Base-by-base conservation (phyloP, 495 filamentous ascomycete genomes). In the Letharia lupina region DNA sequence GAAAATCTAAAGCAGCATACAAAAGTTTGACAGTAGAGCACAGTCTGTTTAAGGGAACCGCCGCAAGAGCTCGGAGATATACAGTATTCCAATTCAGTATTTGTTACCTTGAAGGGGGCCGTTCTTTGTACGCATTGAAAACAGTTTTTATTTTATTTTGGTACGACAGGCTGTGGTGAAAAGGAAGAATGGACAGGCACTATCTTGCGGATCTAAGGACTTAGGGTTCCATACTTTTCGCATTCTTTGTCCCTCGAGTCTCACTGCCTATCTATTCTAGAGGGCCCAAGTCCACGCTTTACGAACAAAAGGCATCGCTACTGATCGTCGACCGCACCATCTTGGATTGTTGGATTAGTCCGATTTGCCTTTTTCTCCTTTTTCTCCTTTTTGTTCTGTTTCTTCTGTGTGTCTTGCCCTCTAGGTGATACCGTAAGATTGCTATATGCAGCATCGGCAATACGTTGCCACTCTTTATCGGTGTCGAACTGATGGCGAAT, bases 401-500 rank as follows among this genome's bases (percentile, higher is more conserved):
- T 52, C 11, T 31, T 31, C 6, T 31, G 48, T 12, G n/a, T 52
- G n/a, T 52, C 48, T 52, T 28, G n/a, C 31, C 31, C 37, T 57
- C 28, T 9, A 40, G 62, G 28, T 28, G 13, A 10, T 39, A 50
- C 35, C 33, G 12, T 10, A 16, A 20, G 28, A 7, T 48, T 37
- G 44, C 44, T 28, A 28, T 64, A 64, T 28, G 62, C 62, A 37
- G 44, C 62, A n/a, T 56, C 28, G 45, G 62, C 42, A 4, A 64
- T 31, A 11, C 13, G 20, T 28, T 64, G 62, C 62, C 62, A 64
- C 35, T 64, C 62, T 23, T 40, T 23, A 39, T 64, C 62, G 8
- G 40, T 33, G 28, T 64, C 62, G 37, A 44, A 65, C 13, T 44
- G 23, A 16, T 60, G 52, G 6, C 58, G 64, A 39, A 65, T 65